Evolutionary conservation across 2,329 filamentous ascomycete species (phyloP).

Genomic region (Tolypocladium nubicola): DNA sequence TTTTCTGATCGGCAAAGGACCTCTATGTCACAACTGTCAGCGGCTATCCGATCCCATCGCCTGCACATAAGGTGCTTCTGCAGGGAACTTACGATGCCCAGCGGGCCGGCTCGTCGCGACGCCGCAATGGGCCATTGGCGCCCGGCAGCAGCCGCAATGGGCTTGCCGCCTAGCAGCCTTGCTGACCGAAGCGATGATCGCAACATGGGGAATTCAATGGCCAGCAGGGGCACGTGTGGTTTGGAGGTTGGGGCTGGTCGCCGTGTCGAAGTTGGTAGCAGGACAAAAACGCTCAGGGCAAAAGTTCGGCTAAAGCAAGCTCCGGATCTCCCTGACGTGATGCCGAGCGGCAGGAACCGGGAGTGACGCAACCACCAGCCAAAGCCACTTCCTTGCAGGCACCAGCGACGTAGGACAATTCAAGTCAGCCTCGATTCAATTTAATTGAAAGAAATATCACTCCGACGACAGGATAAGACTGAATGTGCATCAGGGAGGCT

Average conservation of each 20-base stretch:
- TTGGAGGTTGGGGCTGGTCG: slow-evolving; percentile 18
- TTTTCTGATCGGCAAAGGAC: slow-evolving; percentile 44
- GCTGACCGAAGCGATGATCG: slow-evolving; percentile 58
- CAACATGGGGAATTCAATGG: slow-evolving; percentile 51
- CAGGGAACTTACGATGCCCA: slow-evolving; percentile 19
- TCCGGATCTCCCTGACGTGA: slow-evolving; percentile 1
- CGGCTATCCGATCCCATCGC: neutral
- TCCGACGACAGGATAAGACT: neutral
- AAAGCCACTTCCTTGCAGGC: neutral
- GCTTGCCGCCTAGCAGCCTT: slow-evolving; percentile 46
- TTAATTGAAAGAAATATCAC: neutral
- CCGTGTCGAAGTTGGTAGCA: slow-evolving; percentile 13
- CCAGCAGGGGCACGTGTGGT: slow-evolving; percentile 23
- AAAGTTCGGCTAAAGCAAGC: slow-evolving; percentile 30
- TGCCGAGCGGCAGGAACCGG: slow-evolving; percentile 22
- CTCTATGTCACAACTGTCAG: slow-evolving; percentile 29
- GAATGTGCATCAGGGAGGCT: neutral
- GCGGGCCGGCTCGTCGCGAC: slow-evolving; percentile 20
- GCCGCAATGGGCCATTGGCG: slow-evolving; percentile 46
- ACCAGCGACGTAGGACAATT: neutral
- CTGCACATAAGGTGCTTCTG: neutral
- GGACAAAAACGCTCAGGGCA: slow-evolving; percentile 32
- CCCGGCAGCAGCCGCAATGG: slow-evolving; percentile 38
- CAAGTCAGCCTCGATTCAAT: too few relatives aligned
- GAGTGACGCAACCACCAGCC: slow-evolving; percentile 17